These are phyloP conservation scores for Pulicaria dysenterica DNA, from an alignment of 129 eudicot species.

Conservation along the genomic window DNA sequence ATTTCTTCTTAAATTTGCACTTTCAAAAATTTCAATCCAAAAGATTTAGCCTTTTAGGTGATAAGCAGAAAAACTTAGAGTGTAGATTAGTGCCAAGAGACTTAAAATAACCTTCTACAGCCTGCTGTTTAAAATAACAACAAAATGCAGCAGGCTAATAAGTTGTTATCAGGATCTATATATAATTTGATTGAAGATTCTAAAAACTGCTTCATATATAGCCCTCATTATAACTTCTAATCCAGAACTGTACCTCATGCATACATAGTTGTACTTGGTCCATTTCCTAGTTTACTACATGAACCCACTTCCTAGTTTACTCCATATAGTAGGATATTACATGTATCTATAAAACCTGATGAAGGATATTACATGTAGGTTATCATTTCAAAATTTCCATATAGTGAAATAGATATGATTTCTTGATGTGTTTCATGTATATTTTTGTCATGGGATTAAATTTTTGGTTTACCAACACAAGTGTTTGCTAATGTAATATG, in stretches of 20 bases:
- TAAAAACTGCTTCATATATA: neutral
- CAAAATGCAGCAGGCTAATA: no score
- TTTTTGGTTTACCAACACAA: neutral
- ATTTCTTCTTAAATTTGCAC: neutral
- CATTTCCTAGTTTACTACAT: no score
- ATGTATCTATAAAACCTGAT: constrained; percentile 61
- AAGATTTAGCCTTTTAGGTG: constrained; percentile 4
- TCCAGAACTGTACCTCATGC: no score
- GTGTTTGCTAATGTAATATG: constrained; percentile 27
- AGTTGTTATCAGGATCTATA: neutral
- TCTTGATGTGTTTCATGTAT: neutral
- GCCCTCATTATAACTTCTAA: no score
- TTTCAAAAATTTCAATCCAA: neutral
- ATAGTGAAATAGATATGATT: neutral
- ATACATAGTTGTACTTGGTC: no score
- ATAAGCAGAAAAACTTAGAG: neutral
- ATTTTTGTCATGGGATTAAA: neutral
- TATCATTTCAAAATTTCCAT: neutral
- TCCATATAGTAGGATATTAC: no score
- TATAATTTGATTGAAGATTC: constrained; percentile 10
- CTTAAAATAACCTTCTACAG: neutral
- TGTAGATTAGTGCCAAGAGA: neutral
- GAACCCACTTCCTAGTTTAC: no score
- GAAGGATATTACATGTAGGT: constrained; percentile 64
- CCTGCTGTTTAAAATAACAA: neutral